These are phyloP conservation scores for Uncinocarpus reesii DNA, from an alignment of 2,329 filamentous ascomycete genomes.

Conservation along the genomic window DNA sequence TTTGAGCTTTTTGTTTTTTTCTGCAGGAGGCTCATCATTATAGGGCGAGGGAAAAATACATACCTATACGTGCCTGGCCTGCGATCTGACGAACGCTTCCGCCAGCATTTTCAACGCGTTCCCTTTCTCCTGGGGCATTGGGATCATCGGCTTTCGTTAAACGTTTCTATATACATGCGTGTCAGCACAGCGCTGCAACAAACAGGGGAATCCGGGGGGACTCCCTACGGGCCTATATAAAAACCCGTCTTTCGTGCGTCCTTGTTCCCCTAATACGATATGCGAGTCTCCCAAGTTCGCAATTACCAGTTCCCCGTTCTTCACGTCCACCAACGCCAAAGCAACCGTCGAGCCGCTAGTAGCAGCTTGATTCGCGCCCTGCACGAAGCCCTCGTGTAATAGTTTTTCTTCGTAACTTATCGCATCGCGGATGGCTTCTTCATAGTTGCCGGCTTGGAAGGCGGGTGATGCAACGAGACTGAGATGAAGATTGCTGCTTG, in stretches of 20 bases:
- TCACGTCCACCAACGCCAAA: slow-evolving; percentile 27
- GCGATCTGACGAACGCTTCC: slow-evolving; percentile 21
- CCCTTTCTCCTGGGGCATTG: slow-evolving; percentile 22
- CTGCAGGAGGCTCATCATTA: slow-evolving; percentile 5
- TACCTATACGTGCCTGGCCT: slow-evolving; percentile 26
- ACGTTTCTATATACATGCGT: slow-evolving; percentile 21
- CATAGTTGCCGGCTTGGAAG: slow-evolving; percentile 25
- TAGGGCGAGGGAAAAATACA: not conserved
- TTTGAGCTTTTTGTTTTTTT: not conserved
- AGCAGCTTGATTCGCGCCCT: slow-evolving; percentile 22
- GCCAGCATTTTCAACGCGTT: slow-evolving; percentile 27
- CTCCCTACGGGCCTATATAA: not conserved
- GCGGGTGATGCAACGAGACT: slow-evolving; percentile 25
- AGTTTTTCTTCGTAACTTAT: slow-evolving; percentile 25
- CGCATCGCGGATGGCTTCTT: slow-evolving; percentile 24
- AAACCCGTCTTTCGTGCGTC: slow-evolving; percentile 18
- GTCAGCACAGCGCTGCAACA: not conserved
- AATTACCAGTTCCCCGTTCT: slow-evolving; percentile 25
- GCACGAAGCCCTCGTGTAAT: slow-evolving; percentile 23
- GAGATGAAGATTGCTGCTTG: slow-evolving; percentile 22
- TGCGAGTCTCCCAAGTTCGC: slow-evolving; percentile 31
- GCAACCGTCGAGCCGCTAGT: slow-evolving; percentile 28
- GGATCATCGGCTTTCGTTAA: slow-evolving; percentile 29
- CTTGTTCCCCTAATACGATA: slow-evolving; percentile 27
- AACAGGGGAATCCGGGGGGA: not conserved